phyloP scores from a whole-genome alignment of 1,284 basidiomycete species.

The Microstroma glucosiphilum region DNA sequence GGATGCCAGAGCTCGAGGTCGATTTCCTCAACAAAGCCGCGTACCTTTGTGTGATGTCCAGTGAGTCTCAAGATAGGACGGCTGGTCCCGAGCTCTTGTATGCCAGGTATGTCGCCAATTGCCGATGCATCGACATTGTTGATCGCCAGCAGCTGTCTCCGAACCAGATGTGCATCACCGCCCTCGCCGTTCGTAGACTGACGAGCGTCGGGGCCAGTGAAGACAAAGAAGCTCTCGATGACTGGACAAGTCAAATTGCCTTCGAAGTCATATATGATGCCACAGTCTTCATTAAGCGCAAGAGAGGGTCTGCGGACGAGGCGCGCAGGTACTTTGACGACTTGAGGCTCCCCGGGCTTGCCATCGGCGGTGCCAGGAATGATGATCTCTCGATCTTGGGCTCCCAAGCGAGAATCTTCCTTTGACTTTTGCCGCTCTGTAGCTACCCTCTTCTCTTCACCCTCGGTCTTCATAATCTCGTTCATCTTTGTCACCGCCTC shows the following conservation, averaged over 20 bases:
- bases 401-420: background rate
- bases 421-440: background rate
- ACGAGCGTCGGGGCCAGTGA: background rate
- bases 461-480: slow-evolving; percentile 17
- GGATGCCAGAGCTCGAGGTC: slow-evolving; percentile 40
- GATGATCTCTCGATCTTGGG: background rate
- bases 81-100: slow-evolving; percentile 8
- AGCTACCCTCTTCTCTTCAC: background rate
- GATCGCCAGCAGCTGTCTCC: slow-evolving; percentile 9
- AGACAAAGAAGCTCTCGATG: slow-evolving; percentile 16
- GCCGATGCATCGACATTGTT: slow-evolving; percentile 6
- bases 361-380: background rate
- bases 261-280: background rate
- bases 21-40: slow-evolving; percentile 30
- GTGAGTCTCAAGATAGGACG: background rate
- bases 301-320: slow-evolving; percentile 17
- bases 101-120: slow-evolving; percentile 7
- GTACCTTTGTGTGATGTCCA: slow-evolving; percentile 17
- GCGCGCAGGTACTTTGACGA: background rate
- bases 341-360: background rate
- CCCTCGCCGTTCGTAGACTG: background rate
- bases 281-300: slow-evolving; percentile 11
- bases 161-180: background rate
- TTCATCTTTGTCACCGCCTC: slow-evolving; percentile 30
- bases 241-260: background rate